These are phyloP conservation scores for Chaetomium sp. DNA, from an alignment of 2,329 filamentous ascomycete species.

Conservation along the genomic window DNA sequence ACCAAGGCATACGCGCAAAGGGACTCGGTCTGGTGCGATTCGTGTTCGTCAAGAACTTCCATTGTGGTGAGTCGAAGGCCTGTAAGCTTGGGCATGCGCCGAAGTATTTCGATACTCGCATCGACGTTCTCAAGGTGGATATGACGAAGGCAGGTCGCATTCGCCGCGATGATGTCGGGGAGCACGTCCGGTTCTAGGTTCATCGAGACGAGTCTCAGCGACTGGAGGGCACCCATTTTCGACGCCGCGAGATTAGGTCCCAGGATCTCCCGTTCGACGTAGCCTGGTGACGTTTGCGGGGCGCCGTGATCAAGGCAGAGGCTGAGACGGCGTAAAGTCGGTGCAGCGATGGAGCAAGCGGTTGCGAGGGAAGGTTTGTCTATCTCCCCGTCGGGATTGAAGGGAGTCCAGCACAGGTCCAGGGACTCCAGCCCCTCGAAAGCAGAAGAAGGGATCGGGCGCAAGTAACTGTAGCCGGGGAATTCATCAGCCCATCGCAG, in stretches of 20 bases:
- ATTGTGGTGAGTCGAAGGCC: background rate
- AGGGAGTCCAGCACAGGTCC: background rate
- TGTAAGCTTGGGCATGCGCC: background rate
- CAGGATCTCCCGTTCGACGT: background rate
- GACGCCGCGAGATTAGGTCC: background rate
- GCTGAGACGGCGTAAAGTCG: conserved; percentile 7
- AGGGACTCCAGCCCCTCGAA: conserved; percentile 5
- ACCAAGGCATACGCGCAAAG: background rate
- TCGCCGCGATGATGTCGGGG: background rate
- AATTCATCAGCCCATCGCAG: conserved; percentile 21
- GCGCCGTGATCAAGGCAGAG: conserved; percentile 1
- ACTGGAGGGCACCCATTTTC: background rate
- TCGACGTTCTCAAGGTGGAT: background rate
- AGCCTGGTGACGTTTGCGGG: background rate
- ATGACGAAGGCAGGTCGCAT: background rate
- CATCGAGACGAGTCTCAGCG: background rate
- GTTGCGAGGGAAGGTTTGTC: background rate
- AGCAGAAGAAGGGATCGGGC: background rate
- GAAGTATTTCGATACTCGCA: background rate
- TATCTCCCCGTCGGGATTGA: background rate
- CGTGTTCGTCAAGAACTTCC: background rate
- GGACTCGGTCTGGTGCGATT: no score
- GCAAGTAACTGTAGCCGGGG: conserved; percentile 12
- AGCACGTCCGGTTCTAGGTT: background rate
- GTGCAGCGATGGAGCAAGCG: conserved; percentile 6